These are phyloP conservation scores for Pluteus cervinus DNA, from an alignment of 768 basidiomycete species.

Conservation along the genomic window DNA sequence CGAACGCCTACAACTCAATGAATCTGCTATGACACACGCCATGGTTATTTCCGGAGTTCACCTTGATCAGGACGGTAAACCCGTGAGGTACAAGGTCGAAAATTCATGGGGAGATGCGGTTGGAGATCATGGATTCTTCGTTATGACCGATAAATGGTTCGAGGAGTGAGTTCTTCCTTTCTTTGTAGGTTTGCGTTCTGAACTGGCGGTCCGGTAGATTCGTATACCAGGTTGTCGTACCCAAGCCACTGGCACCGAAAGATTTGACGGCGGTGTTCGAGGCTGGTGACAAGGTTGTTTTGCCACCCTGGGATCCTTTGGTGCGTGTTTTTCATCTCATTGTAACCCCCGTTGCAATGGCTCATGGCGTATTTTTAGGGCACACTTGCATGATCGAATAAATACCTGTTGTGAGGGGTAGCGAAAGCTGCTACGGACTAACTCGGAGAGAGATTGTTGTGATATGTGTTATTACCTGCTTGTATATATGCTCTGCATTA, in stretches of 20 bases:
- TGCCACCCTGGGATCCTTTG: constrained; percentile 95
- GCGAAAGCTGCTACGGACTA: too few relatives aligned
- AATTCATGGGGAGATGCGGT: constrained; percentile 85
- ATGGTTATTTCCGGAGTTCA: constrained; percentile 95
- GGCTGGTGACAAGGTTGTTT: constrained; percentile 49
- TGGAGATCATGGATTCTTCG: constrained; percentile 83
- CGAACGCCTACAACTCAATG: constrained; percentile 73
- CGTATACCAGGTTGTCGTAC: constrained; percentile 92
- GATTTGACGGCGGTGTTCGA: constrained; percentile 82
- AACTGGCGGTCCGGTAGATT: constrained; percentile 51
- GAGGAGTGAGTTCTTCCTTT: constrained; percentile 54
- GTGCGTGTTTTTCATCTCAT: constrained; percentile 28
- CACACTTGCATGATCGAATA: constrained; percentile 18
- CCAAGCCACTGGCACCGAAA: constrained; percentile 70
- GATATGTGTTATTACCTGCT: too few relatives aligned
- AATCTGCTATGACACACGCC: constrained; percentile 92
- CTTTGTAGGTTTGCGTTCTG: constrained; percentile 2
- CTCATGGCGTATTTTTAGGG: constrained; percentile 13
- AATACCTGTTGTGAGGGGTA: too few relatives aligned
- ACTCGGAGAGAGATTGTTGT: too few relatives aligned
- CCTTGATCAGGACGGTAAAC: constrained; percentile 65
- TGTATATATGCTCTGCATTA: too few relatives aligned
- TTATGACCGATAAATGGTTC: constrained; percentile 94
- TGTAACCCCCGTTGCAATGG: background rate
- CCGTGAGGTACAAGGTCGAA: constrained; percentile 93